These are phyloP conservation scores for Vigna nakashimae DNA, from an alignment of 306 rosid genomes.

Conservation along the genomic window DNA sequence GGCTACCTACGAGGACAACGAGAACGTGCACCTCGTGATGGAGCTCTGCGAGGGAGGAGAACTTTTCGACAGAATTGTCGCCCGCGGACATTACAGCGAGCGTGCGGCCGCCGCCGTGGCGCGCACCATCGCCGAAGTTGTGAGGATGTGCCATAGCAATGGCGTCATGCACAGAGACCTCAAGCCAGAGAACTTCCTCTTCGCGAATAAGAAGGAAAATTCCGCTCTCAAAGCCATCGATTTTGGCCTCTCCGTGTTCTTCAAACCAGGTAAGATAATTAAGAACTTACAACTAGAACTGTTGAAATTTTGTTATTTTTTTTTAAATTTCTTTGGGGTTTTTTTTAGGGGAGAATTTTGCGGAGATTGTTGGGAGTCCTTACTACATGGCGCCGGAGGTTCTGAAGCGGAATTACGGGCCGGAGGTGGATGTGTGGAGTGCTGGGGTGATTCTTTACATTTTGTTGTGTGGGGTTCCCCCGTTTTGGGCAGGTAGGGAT, in stretches of 20 bases:
- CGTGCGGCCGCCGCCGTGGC: conserved; percentile 70
- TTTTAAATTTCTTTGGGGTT: background rate
- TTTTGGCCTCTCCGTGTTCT: conserved; percentile 74
- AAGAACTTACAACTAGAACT: background rate
- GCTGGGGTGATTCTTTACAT: conserved; percentile 86
- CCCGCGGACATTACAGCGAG: conserved; percentile 75
- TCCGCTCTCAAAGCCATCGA: conserved; percentile 82
- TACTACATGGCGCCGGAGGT: conserved; percentile 93
- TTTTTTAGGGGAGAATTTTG: conserved; percentile 64
- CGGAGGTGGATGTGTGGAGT: conserved; percentile 87
- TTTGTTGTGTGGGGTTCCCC: conserved; percentile 83
- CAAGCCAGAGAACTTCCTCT: conserved; percentile 80
- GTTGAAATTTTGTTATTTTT: background rate
- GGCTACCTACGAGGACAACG: conserved; percentile 74
- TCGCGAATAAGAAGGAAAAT: conserved; percentile 71
- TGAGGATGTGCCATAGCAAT: conserved; percentile 77
- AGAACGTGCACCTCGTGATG: conserved; percentile 79
- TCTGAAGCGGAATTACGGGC: conserved; percentile 75
- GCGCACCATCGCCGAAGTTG: conserved; percentile 71
- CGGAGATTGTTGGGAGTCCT: conserved; percentile 84
- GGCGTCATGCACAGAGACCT: conserved; percentile 85
- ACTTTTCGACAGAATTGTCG: conserved; percentile 73
- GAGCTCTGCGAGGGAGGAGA: conserved; percentile 85
- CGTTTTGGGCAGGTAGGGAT: conserved; percentile 80
- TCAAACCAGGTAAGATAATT: conserved; percentile 63